Evolutionary conservation across 768 basidiomycete species (phyloP).

Genomic region (Rhodotorula diobovata): DNA sequence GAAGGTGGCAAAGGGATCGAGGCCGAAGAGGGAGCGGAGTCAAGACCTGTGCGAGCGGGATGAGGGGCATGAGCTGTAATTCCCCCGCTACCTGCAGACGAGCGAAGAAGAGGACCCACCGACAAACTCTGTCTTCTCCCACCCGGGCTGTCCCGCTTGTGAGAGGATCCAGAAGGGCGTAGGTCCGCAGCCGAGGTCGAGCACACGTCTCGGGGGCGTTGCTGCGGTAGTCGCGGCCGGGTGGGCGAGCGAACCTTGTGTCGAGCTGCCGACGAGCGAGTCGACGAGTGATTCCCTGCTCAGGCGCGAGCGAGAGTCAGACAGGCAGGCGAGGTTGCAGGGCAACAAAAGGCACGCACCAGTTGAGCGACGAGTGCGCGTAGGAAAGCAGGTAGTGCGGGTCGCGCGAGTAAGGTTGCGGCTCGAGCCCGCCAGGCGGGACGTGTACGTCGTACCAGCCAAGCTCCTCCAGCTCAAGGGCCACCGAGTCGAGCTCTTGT

Average conservation of each 20-base stretch:
- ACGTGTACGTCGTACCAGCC: neutral
- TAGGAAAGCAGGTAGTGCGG: slow-evolving; percentile 7
- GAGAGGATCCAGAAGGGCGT: slow-evolving; percentile 4
- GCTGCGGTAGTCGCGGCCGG: too few species aligned
- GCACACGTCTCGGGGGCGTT: slow-evolving; percentile 1
- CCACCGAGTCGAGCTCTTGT: too few species aligned
- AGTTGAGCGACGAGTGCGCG: neutral
- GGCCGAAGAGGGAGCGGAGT: neutral
- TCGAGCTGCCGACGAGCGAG: neutral
- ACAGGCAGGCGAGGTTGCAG: fast-evolving
- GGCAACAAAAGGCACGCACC: neutral
- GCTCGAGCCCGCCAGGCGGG: slow-evolving; percentile 1
- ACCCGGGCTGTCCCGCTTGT: neutral
- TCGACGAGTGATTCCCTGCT: slow-evolving; percentile 6
- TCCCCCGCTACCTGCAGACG: too few species aligned
- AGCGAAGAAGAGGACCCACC: slow-evolving; percentile 1
- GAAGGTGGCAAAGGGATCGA: neutral
- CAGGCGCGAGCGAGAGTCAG: neutral
- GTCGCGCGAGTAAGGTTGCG: slow-evolving; percentile 11
- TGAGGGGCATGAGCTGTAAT: too few species aligned
- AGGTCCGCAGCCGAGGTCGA: slow-evolving; percentile 16
- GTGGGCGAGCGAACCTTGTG: neutral
- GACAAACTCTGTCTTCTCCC: slow-evolving; percentile 22
- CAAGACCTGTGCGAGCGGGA: slow-evolving; percentile 3
- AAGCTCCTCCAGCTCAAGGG: neutral